These are phyloP conservation scores for Pleoardoris graminearum DNA, from an alignment of 2,329 filamentous ascomycete species.

Conservation along the genomic window DNA sequence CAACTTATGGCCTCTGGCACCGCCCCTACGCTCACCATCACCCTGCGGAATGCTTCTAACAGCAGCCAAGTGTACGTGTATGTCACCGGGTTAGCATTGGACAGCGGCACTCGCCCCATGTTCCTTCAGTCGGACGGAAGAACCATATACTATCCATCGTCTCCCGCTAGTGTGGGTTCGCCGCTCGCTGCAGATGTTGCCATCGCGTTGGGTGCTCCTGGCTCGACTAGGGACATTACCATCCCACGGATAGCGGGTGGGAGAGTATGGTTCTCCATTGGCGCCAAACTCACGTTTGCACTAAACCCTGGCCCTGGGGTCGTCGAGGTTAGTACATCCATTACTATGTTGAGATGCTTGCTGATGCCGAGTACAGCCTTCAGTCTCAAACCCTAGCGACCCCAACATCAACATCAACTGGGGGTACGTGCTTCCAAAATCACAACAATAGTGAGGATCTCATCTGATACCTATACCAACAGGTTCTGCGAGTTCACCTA, in stretches of 20 bases:
- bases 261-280: slow-evolving; percentile 71
- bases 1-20: slow-evolving; percentile 28
- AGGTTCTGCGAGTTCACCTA: slow-evolving; percentile 55
- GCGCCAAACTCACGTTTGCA: slow-evolving; percentile 65
- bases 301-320: slow-evolving; percentile 73
- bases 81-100: slow-evolving; percentile 68
- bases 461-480: neutral
- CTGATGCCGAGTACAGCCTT: slow-evolving; percentile 52
- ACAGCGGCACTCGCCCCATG: slow-evolving; percentile 62
- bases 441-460: neutral
- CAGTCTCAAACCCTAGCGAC: slow-evolving; percentile 65
- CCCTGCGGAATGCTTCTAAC: slow-evolving; percentile 66
- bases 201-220: slow-evolving; percentile 66
- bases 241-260: slow-evolving; percentile 73
- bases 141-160: slow-evolving; percentile 66
- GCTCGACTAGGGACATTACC: slow-evolving; percentile 61
- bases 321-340: slow-evolving; percentile 57
- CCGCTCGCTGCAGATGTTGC: slow-evolving; percentile 62
- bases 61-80: slow-evolving; percentile 67
- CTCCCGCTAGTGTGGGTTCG: slow-evolving; percentile 56
- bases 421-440: slow-evolving; percentile 5
- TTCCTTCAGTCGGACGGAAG: slow-evolving; percentile 68
- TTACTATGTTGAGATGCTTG: neutral
- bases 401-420: slow-evolving; percentile 52
- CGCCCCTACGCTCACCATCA: slow-evolving; percentile 59